Evolutionary conservation across 2,329 filamentous ascomycete genomes (phyloP).

Genomic region (Chalara sp.): DNA sequence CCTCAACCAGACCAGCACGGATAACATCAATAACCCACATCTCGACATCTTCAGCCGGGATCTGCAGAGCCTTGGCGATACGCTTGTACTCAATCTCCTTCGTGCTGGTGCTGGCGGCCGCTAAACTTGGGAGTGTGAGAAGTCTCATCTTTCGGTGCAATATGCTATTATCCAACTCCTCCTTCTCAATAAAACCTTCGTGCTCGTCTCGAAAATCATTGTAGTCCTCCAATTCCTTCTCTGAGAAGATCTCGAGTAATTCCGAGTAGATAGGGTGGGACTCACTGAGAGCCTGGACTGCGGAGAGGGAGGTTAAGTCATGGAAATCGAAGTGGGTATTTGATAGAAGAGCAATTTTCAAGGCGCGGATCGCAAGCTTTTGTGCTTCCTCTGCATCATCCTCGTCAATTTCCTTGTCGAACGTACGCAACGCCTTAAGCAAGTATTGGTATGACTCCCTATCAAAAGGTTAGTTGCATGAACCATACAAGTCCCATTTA

Average conservation of each 20-base stretch:
- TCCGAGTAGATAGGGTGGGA: conserved; percentile 82
- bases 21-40: conserved; percentile 99
- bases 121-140: conserved; percentile 84
- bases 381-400: conserved; percentile 52
- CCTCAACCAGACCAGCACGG: conserved; percentile 89
- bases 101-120: conserved; percentile 66
- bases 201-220: conserved; percentile 93
- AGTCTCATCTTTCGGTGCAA: conserved; percentile 95
- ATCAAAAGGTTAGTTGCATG: conserved; percentile 17
- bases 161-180: conserved; percentile 63
- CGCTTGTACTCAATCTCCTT: conserved; percentile 83
- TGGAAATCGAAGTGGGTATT: conserved; percentile 67
- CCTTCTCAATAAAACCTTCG: conserved; percentile 73
- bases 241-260: conserved; percentile 89
- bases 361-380: conserved; percentile 56
- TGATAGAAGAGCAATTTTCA: conserved; percentile 60
- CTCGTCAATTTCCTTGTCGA: conserved; percentile 51
- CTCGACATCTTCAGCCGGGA: conserved; percentile 80
- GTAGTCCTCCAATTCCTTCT: conserved; percentile 91
- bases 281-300: conserved; percentile 79
- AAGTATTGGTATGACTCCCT: conserved; percentile 61
- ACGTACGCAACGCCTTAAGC: conserved; percentile 54
- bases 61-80: conserved; percentile 79
- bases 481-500: neutral
- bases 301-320: conserved; percentile 62